Conservation (phyloP, 129 eudicot species). For the Saposhnikovia divaricata region DNA sequence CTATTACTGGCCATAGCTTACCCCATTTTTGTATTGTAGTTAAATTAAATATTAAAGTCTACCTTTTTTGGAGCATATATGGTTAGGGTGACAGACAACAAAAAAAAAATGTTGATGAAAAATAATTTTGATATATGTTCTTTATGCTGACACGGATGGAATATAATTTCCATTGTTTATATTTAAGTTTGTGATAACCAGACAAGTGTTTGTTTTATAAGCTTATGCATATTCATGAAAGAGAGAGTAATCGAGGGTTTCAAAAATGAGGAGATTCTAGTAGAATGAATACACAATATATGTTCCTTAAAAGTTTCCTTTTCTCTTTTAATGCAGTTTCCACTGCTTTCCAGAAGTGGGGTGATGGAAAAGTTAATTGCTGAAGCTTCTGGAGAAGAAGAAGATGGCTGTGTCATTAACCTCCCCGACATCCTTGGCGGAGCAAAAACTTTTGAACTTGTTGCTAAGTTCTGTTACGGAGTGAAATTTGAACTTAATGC, state of each 20-base stretch:
- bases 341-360: slow-evolving; percentile 89
- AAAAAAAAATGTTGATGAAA: no score
- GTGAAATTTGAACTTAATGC: slow-evolving; percentile 86
- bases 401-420: slow-evolving; percentile 43
- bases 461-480: slow-evolving; percentile 90
- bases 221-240: neutral
- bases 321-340: slow-evolving; percentile 49
- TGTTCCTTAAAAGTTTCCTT: neutral
- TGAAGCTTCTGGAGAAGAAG: slow-evolving; percentile 48
- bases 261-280: neutral
- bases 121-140: no score
- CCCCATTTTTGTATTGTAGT: no score
- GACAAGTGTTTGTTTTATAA: no score
- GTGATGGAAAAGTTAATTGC: slow-evolving; percentile 72
- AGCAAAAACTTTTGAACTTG: slow-evolving; percentile 72
- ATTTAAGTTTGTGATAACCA: no score
- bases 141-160: no score
- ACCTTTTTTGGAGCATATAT: no score
- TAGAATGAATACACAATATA: neutral
- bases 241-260: neutral
- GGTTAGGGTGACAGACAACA: no score
- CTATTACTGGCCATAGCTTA: no score
- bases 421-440: slow-evolving; percentile 75
- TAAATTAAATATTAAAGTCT: no score
- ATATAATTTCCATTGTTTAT: no score